These are phyloP conservation scores for Saturnispora ahearnii DNA, from an alignment of 805 yeast species.

Conservation along the genomic window DNA sequence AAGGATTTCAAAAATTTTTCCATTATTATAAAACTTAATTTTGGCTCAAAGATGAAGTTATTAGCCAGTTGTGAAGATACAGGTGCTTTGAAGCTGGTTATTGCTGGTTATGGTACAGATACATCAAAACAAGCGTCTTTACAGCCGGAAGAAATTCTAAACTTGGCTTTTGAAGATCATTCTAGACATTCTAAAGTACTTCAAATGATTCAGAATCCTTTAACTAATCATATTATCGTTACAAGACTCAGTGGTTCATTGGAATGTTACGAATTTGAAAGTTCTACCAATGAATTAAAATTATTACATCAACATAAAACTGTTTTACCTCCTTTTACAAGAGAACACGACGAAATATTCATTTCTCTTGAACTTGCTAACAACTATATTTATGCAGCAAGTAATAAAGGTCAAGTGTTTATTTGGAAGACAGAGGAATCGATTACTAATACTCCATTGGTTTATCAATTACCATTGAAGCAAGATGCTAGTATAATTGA, in stretches of 20 bases:
- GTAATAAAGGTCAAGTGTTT: conserved; percentile 13
- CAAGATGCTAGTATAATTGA: conserved; percentile 27
- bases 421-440: conserved; percentile 13
- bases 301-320: conserved; percentile 2
- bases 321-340: neutral
- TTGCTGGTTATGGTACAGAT: conserved; percentile 63
- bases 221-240: conserved; percentile 31
- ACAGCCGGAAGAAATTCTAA: conserved; percentile 49
- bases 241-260: conserved; percentile 37
- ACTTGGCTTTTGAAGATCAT: conserved; percentile 19
- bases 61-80: conserved; percentile 58
- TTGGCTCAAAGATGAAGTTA: conserved; percentile 40
- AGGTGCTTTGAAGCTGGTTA: conserved; percentile 56
- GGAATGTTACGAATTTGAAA: conserved; percentile 29
- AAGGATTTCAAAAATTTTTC: neutral
- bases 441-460: conserved; percentile 21
- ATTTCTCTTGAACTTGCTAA: conserved; percentile 20
- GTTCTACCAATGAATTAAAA: conserved; percentile 7
- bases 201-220: conserved; percentile 18
- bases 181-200: conserved; percentile 30
- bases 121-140: conserved; percentile 61
- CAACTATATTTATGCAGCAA: conserved; percentile 6
- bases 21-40: neutral
- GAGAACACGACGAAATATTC: conserved; percentile 7
- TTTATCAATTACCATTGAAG: conserved; percentile 23